Evolutionary conservation across 139 green algal genomes (phyloP), one percentile per base, ranked within the genome.

Genomic region (Dunaliella sp.): DNA sequence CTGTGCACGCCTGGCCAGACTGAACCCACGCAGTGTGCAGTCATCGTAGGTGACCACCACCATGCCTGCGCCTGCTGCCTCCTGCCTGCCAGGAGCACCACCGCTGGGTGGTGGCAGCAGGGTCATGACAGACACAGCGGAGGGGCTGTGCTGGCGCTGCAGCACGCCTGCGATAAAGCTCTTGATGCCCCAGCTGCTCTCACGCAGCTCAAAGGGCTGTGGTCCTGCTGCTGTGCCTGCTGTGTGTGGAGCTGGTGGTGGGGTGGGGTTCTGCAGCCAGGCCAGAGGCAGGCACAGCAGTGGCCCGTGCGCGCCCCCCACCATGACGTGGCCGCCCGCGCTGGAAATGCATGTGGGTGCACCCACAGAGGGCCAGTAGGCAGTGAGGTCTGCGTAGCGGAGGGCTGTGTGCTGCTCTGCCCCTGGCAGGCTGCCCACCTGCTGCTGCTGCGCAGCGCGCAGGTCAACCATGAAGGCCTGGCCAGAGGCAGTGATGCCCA

Each of bases 21-120:
- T 86, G 80, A 87, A 94, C 32, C 83, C 86, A 1, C 88, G 86
- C 2, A 90, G 74, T 24, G 78, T 85, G 77, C 79, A 79, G 58
- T 92, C 86, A 1, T 91, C 89, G 80, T 94, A 90, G 3, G 87
- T 72, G 1, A 90, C 83, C 2, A 92, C 75, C 35, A 91, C n/a
- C 38, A 82, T 36, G 65, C 32, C 22, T 1, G 25, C 59, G 48
- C 72, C 31, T 33, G 38, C n/a, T 7, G 37, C 24, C 32, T 38
- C 73, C 30, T n/a, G 36, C 7, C 3, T 58, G 16, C 37, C 38
- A 26, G 34, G 21, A 26, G 48, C 48, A 26, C 48, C 48, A 16
- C 16, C 16, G 48, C 48, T 65, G 48, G 7, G 7, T 1, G 37
- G 1, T 22, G 3, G 0, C 0, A 16, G 38, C 3, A 87, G 24